Percentiles rank a stretch among this genome's conserved stretches.
Conservation (phyloP, 768 basidiomycete species). For the Xerocomellus amylosporus region DNA sequence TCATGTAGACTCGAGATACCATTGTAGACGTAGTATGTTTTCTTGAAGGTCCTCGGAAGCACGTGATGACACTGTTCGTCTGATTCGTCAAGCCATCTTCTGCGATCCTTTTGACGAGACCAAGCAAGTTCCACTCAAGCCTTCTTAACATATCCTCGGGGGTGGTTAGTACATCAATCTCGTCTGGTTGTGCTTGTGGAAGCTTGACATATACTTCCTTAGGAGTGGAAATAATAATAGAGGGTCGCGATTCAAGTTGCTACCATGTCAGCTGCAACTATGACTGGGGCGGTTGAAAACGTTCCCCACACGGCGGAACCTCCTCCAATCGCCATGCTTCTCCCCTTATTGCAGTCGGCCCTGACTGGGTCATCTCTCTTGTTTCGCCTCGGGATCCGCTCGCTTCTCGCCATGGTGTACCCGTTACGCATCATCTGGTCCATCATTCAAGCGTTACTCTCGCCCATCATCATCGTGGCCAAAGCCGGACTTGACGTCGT, state of each 20-base stretch:
- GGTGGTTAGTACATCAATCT: constrained; percentile 1
- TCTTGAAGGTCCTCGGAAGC: neutral
- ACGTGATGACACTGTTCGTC: neutral
- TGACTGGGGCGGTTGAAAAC: neutral
- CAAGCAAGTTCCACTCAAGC: neutral
- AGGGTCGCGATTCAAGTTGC: neutral
- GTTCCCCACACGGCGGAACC: neutral
- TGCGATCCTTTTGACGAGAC: too few species aligned
- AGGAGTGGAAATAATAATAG: neutral
- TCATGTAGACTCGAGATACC: neutral
- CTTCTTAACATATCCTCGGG: neutral
- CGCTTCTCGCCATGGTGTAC: constrained; percentile 10
- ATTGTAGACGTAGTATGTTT: too few species aligned
- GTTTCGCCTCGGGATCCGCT: constrained; percentile 11
- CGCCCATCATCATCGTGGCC: constrained; percentile 45
- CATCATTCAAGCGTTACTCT: constrained; percentile 40
- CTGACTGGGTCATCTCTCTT: constrained; percentile 11
- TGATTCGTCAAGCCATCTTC: too few species aligned
- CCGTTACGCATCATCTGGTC: constrained; percentile 27
- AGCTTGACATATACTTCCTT: neutral
- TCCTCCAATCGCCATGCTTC: constrained; percentile 25
- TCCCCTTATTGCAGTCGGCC: constrained; percentile 18
- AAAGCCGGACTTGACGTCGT: constrained; percentile 41
- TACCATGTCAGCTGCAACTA: constrained; percentile 8
- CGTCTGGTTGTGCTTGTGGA: neutral